Evolutionary conservation across 2,329 filamentous ascomycete species (phyloP), one percentile per base, ranked within the genome.

Genomic region (Alternaria panax): DNA sequence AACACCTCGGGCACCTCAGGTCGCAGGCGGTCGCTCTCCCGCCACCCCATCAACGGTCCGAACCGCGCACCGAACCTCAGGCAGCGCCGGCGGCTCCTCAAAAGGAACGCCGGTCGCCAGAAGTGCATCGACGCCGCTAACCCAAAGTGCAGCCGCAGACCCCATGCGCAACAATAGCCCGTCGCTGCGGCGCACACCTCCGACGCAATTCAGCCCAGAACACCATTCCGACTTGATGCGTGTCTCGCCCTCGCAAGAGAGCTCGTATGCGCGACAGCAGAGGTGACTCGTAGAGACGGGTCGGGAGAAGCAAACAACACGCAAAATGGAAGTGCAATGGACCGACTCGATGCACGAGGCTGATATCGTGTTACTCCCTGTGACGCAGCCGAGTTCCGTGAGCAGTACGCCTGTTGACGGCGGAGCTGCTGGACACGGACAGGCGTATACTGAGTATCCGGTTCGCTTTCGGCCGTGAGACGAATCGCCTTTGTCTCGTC

Each of bases 241-340:
- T 27, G 60, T 64, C 18, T 75, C 73, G 30, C 73, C 74, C 1
- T 68, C 56, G 28, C 68, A 69, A 54, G 71, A 69, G 51, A 72
- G 63, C 64, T 67, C 66, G 32, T 64, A 76, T 62, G 56, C 51
- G 4, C 56, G 66, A 34, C 68, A 68, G 54, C 69, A 70, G 27
- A 67, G 68, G 64, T 76, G 75, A 77, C 75, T 71, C 56, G 62
- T 66, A 59, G 69, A 70, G 66, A 67, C 67, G 72, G 74, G 72
- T 48, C 66, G 64, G 64, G 74, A 74, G 51, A 69, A 70, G 32
- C 32, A 36, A 14, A 36, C 32, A 53, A 52, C 69, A 61, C 70
- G 74, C 46, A 76, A 72, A 59, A 75, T 77, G 74, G 70, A 75
- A 52, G 75, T 77, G 12, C 69, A 76, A 59, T 77, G 74, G 74